These are phyloP conservation scores for Gossypium longicalyx DNA, from an alignment of 345 rosid genomes.

Conservation along the genomic window DNA sequence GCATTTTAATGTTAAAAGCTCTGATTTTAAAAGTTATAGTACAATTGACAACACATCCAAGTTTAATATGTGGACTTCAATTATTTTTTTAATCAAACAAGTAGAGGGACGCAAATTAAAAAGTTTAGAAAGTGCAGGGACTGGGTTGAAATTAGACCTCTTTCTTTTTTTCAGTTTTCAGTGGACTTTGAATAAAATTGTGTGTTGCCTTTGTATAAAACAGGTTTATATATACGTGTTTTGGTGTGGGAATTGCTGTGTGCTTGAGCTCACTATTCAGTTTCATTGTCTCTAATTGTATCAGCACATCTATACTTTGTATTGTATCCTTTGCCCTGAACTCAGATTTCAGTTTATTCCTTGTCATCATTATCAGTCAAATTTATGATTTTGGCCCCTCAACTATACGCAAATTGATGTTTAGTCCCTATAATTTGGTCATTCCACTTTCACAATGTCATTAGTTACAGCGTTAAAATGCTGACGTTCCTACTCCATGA, in stretches of 20 bases:
- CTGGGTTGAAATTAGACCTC: not conserved
- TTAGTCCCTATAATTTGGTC: too few relatives aligned
- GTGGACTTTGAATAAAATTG: not conserved
- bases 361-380: not conserved
- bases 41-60: too few relatives aligned
- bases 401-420: not conserved
- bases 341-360: not conserved
- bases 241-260: constrained; percentile 44
- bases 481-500: too few relatives aligned
- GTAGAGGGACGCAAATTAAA: too few relatives aligned
- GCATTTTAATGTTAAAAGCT: too few relatives aligned
- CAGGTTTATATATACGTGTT: constrained; percentile 56
- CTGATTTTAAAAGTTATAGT: too few relatives aligned
- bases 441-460: too few relatives aligned
- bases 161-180: not conserved
- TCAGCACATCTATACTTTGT: constrained; percentile 33
- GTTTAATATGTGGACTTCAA: too few relatives aligned
- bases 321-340: constrained; percentile 40
- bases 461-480: too few relatives aligned
- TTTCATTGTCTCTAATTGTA: constrained; percentile 25
- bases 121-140: too few relatives aligned
- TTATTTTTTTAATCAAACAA: too few relatives aligned
- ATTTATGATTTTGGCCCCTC: too few relatives aligned
- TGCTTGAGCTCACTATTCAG: constrained; percentile 49
- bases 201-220: constrained; percentile 3